Evolutionary conservation across 352 stramenopile genomes (phyloP), one percentile per base, ranked within the genome.

Genomic region (Globisporangium paddicum): DNA sequence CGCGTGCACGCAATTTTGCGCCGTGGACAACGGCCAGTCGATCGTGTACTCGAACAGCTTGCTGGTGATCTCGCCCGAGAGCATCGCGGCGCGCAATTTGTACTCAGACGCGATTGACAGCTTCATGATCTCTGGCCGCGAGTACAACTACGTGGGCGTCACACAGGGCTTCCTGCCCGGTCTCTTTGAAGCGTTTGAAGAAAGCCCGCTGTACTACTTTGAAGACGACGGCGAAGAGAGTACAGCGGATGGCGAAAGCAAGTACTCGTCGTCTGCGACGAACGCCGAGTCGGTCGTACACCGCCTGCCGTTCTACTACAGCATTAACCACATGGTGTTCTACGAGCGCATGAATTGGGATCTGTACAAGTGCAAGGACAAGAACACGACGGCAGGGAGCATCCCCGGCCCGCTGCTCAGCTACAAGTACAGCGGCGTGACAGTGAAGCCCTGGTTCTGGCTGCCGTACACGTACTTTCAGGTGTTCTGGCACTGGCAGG

Each of bases 321-420:
- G 78, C 48, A 89, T 93, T 64, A 93, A 93, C 63, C 83, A 93
- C 77, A 91, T 93, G 81, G 81, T 93, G 60, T 93, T 89, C 62
- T 93, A 93, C 67, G 81, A 93, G 60, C 77, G 83, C n/a, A 72
- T 90, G 75, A 93, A 91, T 60, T 93, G 79, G 81, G 83, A 93
- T 30, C 48, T 93, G 58, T 93, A 93, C 75, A 88, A 88, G 61
- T 93, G 83, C 68, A 86, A 82, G 21, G 77, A 89, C 63, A 90
- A 90, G 65, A 77, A 87, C 51, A 54, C 75, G 44, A 71, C 70
- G 6, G 73, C 60, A 7, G 80, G 61, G 13, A 62, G 75, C 18
- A 90, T 93, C 42, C 83, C 83, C 0, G 83, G 83, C 0, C 83
- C 81, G 16, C 46, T 90, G 55, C 69, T 93, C 35, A 90, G 77